Base-by-base conservation (phyloP, 148 eudicot genomes). In the Suaeda aralocaspica region DNA sequence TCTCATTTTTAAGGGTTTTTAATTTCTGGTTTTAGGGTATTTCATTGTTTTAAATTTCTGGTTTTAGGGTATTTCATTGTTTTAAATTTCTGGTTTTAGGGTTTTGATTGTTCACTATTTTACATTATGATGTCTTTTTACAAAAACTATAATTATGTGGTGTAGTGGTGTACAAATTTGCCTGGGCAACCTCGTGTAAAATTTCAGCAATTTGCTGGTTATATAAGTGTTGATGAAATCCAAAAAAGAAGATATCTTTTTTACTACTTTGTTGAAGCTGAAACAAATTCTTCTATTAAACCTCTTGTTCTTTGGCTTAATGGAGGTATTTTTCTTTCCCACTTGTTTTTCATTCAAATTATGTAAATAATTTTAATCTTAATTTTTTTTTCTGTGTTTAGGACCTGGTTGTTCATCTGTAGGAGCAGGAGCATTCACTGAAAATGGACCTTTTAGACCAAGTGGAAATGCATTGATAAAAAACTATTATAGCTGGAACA, bases 321-420 rank as follows among this genome's bases (percentile, higher is more conserved):
- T 84, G 94, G 94, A 88, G 96, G 96, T 90, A 29, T 24, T 29
- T 16, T 24, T 24, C 48, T 50, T 46, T 6, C 50, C 8, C 8
- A 36, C 41, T 36, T 36, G 41, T 36, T 36, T 4, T 36, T 36
- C 41, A 36, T 36, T 36, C 41, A 3, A 36, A 36, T 3, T 3
- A 36, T 3, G 41, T 36, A 36, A 36, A 36, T 36, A 36, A 3
- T 3, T 36, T 3, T 36, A 36, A 3, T 3, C 8, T 3, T 55
- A 52, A 13, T 16, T 59, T 30, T 46, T 1, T n/a, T 42, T 63
- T 22, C 14, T 57, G 22, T 45, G 41, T 65, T 80, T 68, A 89
- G 96, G 98, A 53, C 96, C 96, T 51, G 96, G 96, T 6, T 89
- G 96, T 66, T 92, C 96, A 34, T 89, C 97, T 4, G 49, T 92